Base-by-base conservation (phyloP, 1,284 basidiomycete genomes). In the Sporisorium scitamineum region DNA sequence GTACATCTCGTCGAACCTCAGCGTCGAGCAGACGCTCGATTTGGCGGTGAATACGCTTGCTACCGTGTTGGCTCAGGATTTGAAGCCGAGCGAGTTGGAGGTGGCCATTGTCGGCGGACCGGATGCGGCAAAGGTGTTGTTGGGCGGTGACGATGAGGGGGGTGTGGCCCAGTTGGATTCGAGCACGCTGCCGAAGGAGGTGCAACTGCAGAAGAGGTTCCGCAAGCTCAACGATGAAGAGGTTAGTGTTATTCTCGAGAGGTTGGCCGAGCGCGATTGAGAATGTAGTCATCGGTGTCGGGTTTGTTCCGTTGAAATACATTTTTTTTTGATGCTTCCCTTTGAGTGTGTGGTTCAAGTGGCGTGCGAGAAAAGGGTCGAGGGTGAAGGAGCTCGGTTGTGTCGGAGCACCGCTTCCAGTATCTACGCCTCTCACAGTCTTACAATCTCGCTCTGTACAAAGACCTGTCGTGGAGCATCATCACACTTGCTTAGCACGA, bases 1-100 rank as follows among this genome's bases (percentile, higher is more conserved):
- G 54, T 58, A 74, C 31, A 56, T 66, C 56, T 66, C 75, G 5
- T 54, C 76, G 10, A 76, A 70, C 20, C 52, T 85, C 24, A 57
- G 56, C 11, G 56, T 69, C 20, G 77, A 86, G 31, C 82, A 81
- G 11, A 80, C 79, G 9, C 68, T 85, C 24, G 84, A 98, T 92
- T 90, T 97, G 86, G 96, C 96, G 0, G 95, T 99, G 69, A 94
- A 96, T 86, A 92, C 93, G 16, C 92, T 99, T 86, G 94, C 94
- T 37, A 94, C 92, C 92, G 98, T 62, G 91, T 95, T 86, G 8
- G 92, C 94, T 32, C 97, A 95, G 24, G 97, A 99, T 86, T 95
- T 95, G 88, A 98, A 98, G 84, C 84, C 87, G 18, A 79, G 76
- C 20, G 89, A 89, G 79, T 87, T 89, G 53, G 88, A 89, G 80